Conservation (phyloP, 306 rosid species). For the Clitoria ternatea region DNA sequence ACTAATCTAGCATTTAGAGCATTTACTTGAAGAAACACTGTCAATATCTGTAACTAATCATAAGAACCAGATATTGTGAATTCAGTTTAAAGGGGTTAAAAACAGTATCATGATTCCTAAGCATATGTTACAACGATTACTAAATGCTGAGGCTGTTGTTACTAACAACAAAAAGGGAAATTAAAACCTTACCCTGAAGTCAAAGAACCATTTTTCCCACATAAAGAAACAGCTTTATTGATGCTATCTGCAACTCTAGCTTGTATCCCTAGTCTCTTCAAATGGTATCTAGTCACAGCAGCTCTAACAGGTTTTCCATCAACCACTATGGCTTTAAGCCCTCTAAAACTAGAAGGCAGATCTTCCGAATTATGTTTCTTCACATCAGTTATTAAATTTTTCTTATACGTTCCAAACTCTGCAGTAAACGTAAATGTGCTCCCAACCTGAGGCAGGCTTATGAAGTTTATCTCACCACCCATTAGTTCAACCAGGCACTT, state of each 20-base stretch:
- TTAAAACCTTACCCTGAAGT: conserved; percentile 52
- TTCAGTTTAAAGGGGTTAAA: neutral
- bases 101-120: neutral
- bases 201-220: conserved; percentile 58
- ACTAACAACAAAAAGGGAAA: neutral
- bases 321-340: conserved; percentile 76
- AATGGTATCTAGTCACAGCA: conserved; percentile 83
- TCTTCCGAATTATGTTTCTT: conserved; percentile 73
- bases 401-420: conserved; percentile 55
- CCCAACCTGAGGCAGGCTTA: conserved; percentile 75
- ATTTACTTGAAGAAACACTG: neutral
- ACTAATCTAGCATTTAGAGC: neutral
- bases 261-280: conserved; percentile 84
- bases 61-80: neutral
- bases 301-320: conserved; percentile 96
- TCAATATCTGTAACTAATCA: neutral
- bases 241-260: conserved; percentile 61
- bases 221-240: conserved; percentile 52
- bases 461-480: conserved; percentile 85
- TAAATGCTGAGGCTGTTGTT: neutral
- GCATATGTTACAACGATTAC: neutral
- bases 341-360: conserved; percentile 73
- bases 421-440: conserved; percentile 94
- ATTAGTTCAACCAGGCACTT: conserved; percentile 93
- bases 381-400: conserved; percentile 39